Percentiles rank a stretch among this genome's conserved stretches.
Evolutionary conservation across 2,329 filamentous ascomycete genomes (phyloP).

Genomic region (Passalora sequoiae): DNA sequence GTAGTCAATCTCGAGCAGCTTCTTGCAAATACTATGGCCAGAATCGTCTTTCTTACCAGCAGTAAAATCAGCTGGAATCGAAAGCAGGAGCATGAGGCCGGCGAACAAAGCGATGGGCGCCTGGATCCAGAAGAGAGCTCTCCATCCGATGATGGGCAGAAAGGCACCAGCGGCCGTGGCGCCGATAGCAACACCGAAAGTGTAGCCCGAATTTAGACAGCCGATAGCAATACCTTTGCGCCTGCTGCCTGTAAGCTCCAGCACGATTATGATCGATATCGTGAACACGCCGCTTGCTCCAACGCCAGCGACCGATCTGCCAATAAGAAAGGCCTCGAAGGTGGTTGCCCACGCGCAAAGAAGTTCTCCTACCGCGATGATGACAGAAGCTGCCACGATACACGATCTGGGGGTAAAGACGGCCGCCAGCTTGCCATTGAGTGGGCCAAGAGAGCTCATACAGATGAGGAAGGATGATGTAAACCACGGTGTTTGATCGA

Average conservation of each 20-base stretch:
- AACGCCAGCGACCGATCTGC: slow-evolving; percentile 62
- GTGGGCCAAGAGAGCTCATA: slow-evolving; percentile 56
- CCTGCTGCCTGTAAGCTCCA: slow-evolving; percentile 65
- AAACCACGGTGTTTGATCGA: slow-evolving; percentile 72
- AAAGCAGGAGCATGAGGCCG: slow-evolving; percentile 58
- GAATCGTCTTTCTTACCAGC: slow-evolving; percentile 19
- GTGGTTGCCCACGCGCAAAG: slow-evolving; percentile 58
- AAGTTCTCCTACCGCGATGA: slow-evolving; percentile 58
- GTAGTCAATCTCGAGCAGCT: slow-evolving; percentile 65
- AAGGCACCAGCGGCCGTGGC: slow-evolving; percentile 65
- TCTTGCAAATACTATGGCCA: slow-evolving; percentile 43
- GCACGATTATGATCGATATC: slow-evolving; percentile 66
- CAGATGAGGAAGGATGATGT: slow-evolving; percentile 69
- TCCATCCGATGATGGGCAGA: slow-evolving; percentile 63
- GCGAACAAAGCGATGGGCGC: slow-evolving; percentile 58
- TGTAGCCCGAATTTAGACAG: slow-evolving; percentile 67
- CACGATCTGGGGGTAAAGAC: slow-evolving; percentile 67
- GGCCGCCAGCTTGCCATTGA: slow-evolving; percentile 66
- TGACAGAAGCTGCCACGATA: slow-evolving; percentile 56
- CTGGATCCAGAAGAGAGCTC: slow-evolving; percentile 69
- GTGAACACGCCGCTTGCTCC: slow-evolving; percentile 69
- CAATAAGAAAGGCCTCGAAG: slow-evolving; percentile 61
- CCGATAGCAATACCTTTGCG: slow-evolving; percentile 69
- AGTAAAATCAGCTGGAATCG: slow-evolving; percentile 52
- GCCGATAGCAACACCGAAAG: slow-evolving; percentile 64